These are phyloP conservation scores for Volvox africanus DNA, from an alignment of 139 green algal genomes.

Conservation along the genomic window DNA sequence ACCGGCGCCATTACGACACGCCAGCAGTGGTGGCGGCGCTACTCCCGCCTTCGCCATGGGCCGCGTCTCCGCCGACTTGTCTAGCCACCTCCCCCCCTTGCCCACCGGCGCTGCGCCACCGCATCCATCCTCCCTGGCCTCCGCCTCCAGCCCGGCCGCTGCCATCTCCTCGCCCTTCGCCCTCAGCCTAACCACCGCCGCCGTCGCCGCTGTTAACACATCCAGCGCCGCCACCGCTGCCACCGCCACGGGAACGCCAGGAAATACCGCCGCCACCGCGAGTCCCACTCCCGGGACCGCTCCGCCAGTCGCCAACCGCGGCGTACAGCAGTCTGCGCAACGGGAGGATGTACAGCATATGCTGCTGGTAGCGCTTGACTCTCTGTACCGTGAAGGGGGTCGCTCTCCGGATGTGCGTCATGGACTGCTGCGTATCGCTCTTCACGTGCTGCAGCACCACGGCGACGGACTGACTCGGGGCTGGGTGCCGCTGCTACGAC, in stretches of 20 bases:
- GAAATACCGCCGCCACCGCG: not conserved
- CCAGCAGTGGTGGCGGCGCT: not conserved
- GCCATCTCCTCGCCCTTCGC: not conserved
- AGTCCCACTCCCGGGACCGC: not conserved
- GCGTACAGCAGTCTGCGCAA: constrained; percentile 19
- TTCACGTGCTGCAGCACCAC: constrained; percentile 83
- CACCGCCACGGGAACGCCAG: not conserved
- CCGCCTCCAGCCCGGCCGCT: not conserved
- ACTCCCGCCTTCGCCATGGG: not conserved
- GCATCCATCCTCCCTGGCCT: not conserved
- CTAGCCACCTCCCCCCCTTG: not conserved
- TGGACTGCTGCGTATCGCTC: constrained; percentile 79
- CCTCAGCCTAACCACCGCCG: not conserved
- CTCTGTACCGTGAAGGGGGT: constrained; percentile 60
- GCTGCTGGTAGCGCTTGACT: constrained; percentile 82
- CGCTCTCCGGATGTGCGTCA: constrained; percentile 68
- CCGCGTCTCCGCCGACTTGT: not conserved
- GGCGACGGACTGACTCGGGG: constrained; percentile 81
- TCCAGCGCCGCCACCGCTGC: not conserved
- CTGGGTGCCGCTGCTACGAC: constrained; percentile 85
- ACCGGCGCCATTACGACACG: not conserved
- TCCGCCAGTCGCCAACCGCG: not conserved
- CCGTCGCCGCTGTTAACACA: not conserved
- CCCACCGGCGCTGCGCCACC: not conserved
- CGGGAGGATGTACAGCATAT: constrained; percentile 80